phyloP scores from a whole-genome alignment of 2,329 filamentous ascomycete genomes.

The Xylaria multiplex region DNA sequence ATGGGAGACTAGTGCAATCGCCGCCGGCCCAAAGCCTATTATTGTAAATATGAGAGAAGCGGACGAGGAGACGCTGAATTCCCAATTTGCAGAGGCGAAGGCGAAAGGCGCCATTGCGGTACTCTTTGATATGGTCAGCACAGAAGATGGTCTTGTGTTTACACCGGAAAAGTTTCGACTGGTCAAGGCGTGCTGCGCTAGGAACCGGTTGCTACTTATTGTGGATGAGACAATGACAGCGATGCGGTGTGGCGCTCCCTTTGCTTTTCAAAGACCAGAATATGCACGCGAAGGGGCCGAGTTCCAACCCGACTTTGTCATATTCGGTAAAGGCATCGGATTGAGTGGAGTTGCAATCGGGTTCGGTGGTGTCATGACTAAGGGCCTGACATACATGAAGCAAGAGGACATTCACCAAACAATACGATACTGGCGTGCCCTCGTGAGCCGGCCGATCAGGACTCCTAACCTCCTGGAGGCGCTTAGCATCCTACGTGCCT shows the following conservation, averaged over 20 bases:
- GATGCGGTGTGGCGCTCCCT: slow-evolving; percentile 44
- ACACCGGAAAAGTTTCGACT: slow-evolving; percentile 31
- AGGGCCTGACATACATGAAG: slow-evolving; percentile 35
- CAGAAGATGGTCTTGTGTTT: slow-evolving; percentile 41
- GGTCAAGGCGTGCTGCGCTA: slow-evolving; percentile 35
- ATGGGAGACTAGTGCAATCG: slow-evolving; percentile 36
- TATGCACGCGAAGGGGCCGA: slow-evolving; percentile 32
- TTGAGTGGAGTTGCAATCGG: slow-evolving; percentile 38
- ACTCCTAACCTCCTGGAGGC: slow-evolving; percentile 36
- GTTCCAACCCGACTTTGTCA: slow-evolving; percentile 42
- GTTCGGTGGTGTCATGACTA: slow-evolving; percentile 35
- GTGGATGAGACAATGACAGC: slow-evolving; percentile 44
- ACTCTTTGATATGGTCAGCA: slow-evolving; percentile 42
- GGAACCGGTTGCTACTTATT: slow-evolving; percentile 37
- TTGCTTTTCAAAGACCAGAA: slow-evolving; percentile 43
- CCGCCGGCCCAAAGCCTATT: slow-evolving; percentile 37
- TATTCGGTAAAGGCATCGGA: slow-evolving; percentile 42
- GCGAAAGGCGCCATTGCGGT: slow-evolving; percentile 41
- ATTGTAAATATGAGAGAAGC: slow-evolving; percentile 37
- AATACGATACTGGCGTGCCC: slow-evolving; percentile 37
- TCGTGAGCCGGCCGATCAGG: slow-evolving; percentile 37
- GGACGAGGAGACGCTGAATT: slow-evolving; percentile 32
- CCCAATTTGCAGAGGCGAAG: slow-evolving; percentile 39
- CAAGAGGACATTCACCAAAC: slow-evolving; percentile 35
- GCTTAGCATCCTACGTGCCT: slow-evolving; percentile 36